A percentile compares a stretch with the other conserved stretches of the same genome.
Conservation (phyloP, 257 asterid genomes). For the Solanum bulbocastanum region DNA sequence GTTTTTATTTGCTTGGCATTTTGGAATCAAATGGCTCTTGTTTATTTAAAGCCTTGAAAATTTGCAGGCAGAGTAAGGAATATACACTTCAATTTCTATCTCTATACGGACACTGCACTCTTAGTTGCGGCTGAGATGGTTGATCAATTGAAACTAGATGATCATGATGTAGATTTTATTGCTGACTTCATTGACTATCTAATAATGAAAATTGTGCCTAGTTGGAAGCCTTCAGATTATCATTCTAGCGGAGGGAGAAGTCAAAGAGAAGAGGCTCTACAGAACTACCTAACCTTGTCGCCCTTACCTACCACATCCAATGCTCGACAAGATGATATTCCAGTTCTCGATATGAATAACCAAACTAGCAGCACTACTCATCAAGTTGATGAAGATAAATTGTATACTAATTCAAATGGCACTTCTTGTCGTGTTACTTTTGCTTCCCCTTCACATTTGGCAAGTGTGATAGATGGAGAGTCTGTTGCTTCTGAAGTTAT, state of each 20-base stretch:
- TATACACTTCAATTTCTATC: constrained; percentile 54
- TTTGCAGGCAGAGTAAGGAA: constrained; percentile 38
- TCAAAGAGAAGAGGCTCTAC: constrained; percentile 1
- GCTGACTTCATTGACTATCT: constrained; percentile 61
- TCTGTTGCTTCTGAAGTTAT: constrained; percentile 25
- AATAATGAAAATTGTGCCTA: constrained; percentile 34
- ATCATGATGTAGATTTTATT: constrained; percentile 59
- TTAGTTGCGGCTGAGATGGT: constrained; percentile 81
- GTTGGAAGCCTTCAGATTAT: constrained; percentile 40
- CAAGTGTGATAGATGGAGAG: constrained; percentile 7
- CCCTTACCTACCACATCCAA: constrained; percentile 10
- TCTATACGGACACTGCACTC: constrained; percentile 57
- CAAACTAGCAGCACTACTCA: neutral
- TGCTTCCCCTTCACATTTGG: constrained; percentile 13
- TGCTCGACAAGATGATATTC: constrained; percentile 8
- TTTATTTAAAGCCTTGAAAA: neutral
- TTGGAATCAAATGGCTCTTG: neutral
- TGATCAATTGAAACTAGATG: constrained; percentile 55
- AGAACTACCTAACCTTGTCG: constrained; percentile 10
- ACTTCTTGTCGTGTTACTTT: constrained; percentile 11
- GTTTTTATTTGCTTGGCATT: neutral
- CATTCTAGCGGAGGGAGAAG: constrained; percentile 20
- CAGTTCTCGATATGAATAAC: neutral
- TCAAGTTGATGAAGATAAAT: constrained; percentile 8
- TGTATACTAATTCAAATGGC: constrained; percentile 1